phyloP scores from a whole-genome alignment of 148 eudicot species.

The Persicaria maculosa region DNA sequence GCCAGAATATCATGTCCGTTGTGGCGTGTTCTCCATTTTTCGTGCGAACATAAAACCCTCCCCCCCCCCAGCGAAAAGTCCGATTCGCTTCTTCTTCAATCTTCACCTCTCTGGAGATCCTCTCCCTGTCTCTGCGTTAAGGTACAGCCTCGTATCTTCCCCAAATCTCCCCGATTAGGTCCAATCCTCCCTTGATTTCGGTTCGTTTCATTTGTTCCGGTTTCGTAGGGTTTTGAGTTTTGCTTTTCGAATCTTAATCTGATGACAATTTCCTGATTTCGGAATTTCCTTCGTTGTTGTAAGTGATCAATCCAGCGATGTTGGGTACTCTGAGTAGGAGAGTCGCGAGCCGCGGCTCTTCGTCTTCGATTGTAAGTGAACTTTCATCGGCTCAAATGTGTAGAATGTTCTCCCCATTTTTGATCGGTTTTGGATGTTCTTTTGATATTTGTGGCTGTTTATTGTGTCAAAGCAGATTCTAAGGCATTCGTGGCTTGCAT shows the following conservation, averaged over 20 bases:
- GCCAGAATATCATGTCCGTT: not conserved
- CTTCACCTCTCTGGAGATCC: not conserved
- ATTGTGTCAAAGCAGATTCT: slow-evolving; percentile 16
- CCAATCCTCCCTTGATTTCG: not conserved
- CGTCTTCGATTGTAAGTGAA: slow-evolving; percentile 19
- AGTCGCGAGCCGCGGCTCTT: slow-evolving; percentile 20
- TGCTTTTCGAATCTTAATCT: not conserved
- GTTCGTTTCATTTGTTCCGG: not conserved
- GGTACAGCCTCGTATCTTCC: slow-evolving; percentile 1
- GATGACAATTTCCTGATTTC: slow-evolving; percentile 8
- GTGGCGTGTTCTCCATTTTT: not conserved
- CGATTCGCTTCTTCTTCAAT: slow-evolving; percentile 7
- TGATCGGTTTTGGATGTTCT: not conserved
- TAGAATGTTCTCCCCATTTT: not conserved
- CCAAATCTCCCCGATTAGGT: slow-evolving; percentile 7
- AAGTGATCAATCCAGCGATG: slow-evolving; percentile 13
- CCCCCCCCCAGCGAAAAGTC: not conserved
- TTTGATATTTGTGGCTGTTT: not conserved
- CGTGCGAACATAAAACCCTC: not conserved
- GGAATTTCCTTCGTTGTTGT: not conserved
- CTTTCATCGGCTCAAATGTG: not conserved
- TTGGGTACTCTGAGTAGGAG: slow-evolving; percentile 18
- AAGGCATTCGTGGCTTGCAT: slow-evolving; percentile 17
- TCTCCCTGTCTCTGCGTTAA: not conserved
- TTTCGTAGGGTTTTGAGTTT: not conserved